Evolutionary conservation across 495 filamentous ascomycete genomes (phyloP), one percentile per base, ranked within the genome.

Genomic region (Bathelium albidoporum): DNA sequence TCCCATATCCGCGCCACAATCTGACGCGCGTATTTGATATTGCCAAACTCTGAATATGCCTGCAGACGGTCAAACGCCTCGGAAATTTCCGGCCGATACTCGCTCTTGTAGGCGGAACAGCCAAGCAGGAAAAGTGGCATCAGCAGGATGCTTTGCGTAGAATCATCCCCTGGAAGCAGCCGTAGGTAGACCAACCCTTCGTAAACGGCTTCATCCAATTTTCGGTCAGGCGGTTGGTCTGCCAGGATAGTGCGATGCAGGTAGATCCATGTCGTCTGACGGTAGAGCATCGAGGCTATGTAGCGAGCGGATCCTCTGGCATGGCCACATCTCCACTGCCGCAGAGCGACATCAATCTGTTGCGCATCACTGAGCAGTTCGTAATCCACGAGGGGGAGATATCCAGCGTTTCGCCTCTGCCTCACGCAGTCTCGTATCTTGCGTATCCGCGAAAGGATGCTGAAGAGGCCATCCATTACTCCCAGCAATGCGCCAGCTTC

Each of bases 261-360:
- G 70, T 96, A 96, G 4, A 95, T 84, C 90, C 90, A 95, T 64
- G 91, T 89, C 68, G 88, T 90, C 72, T 95, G 91, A 52, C 90
- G 85, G 73, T 96, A 96, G 4, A 96, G 81, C 63, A 91, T 83
- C 0, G 86, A 87, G 32, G 90, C 83, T n/a, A 80, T 82, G 71
- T 85, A 88, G 44, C 91, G 88, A 24, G 84, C 81, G 26, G 89
- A 86, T 12, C 88, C 85, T 9, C 80, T 78, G 4, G 85, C 79
- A 74, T 90, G 87, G 0, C 81, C 80, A 5, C 89, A 89, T 32
- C 81, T 79, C 91, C 91, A 96, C 31, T 80, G 78, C 18, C 85
- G 83, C 64, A 96, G 86, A 24, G 83, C 88, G 34, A 79, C 81
- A 63, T 95, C 89, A 69, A 96, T 90, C 12, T 84, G 82, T 9